Conservation (phyloP, 2,329 filamentous ascomycete species). For the Fusarium sp. region DNA sequence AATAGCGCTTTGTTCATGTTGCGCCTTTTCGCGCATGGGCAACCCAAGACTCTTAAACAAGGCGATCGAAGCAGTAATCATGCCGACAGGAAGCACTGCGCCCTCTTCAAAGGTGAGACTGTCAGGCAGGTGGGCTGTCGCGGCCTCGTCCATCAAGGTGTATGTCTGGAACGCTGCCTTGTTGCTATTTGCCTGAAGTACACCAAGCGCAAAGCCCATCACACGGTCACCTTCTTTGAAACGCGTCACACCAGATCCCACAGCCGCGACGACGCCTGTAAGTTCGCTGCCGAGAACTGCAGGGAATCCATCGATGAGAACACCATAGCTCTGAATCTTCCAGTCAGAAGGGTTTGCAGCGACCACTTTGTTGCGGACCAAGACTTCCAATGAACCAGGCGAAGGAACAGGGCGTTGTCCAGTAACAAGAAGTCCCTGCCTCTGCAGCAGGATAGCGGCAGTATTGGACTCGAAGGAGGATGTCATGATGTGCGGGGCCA, state of each 20-base stretch:
- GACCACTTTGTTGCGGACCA: slow-evolving; percentile 33
- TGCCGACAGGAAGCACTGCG: no score
- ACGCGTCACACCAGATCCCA: slow-evolving; percentile 7
- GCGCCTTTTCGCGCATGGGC: no score
- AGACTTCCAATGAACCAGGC: neutral
- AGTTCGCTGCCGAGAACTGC: slow-evolving; percentile 38
- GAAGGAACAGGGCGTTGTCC: neutral
- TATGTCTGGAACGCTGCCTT: no score
- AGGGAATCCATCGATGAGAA: slow-evolving; percentile 40
- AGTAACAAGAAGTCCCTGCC: neutral
- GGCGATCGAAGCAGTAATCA: no score
- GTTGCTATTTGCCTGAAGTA: no score
- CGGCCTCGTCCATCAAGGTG: no score
- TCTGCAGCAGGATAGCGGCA: neutral
- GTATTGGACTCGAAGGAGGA: accelerated
- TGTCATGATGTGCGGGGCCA: neutral
- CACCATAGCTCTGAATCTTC: slow-evolving; percentile 51
- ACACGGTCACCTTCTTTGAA: slow-evolving; percentile 28
- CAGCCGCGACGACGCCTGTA: slow-evolving; percentile 16
- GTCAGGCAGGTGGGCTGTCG: no score
- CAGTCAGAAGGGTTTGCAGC: slow-evolving; percentile 55
- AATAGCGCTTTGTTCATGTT: no score
- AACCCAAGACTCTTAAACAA: no score
- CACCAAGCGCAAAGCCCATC: no score
- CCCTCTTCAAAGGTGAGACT: no score